These are phyloP conservation scores for Cyberlindnera maclurae DNA, from an alignment of 805 yeast genomes.

Conservation along the genomic window DNA sequence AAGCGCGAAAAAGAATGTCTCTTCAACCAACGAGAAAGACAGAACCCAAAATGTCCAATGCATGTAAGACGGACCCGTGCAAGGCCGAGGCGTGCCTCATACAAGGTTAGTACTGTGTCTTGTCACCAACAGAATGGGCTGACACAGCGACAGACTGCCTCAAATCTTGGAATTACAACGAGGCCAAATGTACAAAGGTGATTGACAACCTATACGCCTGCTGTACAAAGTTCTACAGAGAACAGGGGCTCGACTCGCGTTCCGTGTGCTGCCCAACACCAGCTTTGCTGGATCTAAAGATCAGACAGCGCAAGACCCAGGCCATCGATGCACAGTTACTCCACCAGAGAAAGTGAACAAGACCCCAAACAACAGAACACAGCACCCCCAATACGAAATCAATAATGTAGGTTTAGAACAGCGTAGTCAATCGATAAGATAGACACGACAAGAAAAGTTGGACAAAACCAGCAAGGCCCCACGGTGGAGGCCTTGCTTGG, in stretches of 20 bases:
- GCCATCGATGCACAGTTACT: conserved; percentile 50
- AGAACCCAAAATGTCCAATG: conserved; percentile 2
- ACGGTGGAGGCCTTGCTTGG: conserved; percentile 3
- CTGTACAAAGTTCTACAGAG: conserved; percentile 58
- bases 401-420: conserved; percentile 72
- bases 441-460: conserved; percentile 39
- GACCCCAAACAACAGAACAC: not conserved
- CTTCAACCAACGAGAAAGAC: conserved; percentile 1
- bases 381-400: too few species aligned
- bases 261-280: conserved; percentile 80
- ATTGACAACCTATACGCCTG: conserved; percentile 72
- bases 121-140: too few species aligned
- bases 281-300: conserved; percentile 50
- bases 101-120: too few species aligned
- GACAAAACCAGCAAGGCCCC: conserved; percentile 33
- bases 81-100: conserved; percentile 78
- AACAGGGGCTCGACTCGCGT: conserved; percentile 49
- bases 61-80: conserved; percentile 37
- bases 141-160: conserved; percentile 48
- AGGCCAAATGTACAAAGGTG: conserved; percentile 59
- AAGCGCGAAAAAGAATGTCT: not conserved
- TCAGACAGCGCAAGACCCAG: conserved; percentile 55
- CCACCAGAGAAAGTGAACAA: conserved; percentile 8
- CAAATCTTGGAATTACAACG: conserved; percentile 54
- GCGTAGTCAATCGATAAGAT: conserved; percentile 47